Percentiles rank a stretch among this genome's conserved stretches.
Conservation (phyloP, 768 basidiomycete genomes). For the Lyophyllum decastes region DNA sequence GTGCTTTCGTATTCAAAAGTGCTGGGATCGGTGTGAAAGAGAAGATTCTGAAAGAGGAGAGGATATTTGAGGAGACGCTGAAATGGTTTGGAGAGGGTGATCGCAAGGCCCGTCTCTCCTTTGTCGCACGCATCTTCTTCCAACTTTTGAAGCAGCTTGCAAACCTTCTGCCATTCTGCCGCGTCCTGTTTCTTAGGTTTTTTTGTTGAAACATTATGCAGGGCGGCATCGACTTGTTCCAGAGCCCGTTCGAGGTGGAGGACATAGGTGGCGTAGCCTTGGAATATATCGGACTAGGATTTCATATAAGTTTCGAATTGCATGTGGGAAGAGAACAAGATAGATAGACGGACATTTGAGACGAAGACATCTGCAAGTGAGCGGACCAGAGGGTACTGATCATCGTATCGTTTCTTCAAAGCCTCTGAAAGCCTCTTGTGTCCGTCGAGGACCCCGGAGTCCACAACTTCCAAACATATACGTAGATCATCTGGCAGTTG, state of each 20-base stretch:
- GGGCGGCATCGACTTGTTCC: conserved; percentile 80
- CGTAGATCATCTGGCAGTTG: conserved; percentile 87
- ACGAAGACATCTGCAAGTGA: conserved; percentile 96
- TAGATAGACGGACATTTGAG: conserved; percentile 68
- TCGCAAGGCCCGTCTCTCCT: conserved; percentile 93
- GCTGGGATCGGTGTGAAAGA: conserved; percentile 96
- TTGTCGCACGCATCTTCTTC: conserved; percentile 82
- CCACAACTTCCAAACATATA: conserved; percentile 83
- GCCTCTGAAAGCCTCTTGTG: conserved; percentile 86
- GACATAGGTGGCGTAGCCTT: conserved; percentile 92
- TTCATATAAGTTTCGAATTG: conserved; percentile 13
- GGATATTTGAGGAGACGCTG: conserved; percentile 97
- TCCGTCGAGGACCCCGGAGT: conserved; percentile 85
- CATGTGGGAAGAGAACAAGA: conserved; percentile 4
- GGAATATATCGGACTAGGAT: conserved; percentile 84
- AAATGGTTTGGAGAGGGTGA: conserved; percentile 95
- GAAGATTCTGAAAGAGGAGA: conserved; percentile 93
- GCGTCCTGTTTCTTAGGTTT: conserved; percentile 83
- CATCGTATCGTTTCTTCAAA: conserved; percentile 88
- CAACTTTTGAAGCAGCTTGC: conserved; percentile 70
- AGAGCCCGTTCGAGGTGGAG: conserved; percentile 92
- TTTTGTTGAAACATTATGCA: conserved; percentile 66
- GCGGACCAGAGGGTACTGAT: conserved; percentile 92
- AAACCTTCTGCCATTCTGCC: conserved; percentile 76
- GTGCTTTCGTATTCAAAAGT: conserved; percentile 98